phyloP scores from a whole-genome alignment of 805 yeast species.

The Priceomyces melissophilus region DNA sequence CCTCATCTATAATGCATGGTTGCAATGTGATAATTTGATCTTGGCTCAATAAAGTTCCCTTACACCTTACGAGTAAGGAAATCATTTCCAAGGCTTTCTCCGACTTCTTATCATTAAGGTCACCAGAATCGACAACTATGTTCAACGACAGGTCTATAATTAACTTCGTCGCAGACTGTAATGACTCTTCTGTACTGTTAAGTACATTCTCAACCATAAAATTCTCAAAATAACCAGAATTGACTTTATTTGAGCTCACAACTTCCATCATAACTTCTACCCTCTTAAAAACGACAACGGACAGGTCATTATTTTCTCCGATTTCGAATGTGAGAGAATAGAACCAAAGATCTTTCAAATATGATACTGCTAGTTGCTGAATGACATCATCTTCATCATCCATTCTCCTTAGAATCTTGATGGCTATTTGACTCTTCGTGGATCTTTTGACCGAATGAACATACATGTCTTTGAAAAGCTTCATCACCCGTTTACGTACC shows the following conservation, averaged over 20 bases:
- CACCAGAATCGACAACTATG: constrained; percentile 29
- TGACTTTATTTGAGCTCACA: constrained; percentile 33
- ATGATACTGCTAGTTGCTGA: constrained; percentile 37
- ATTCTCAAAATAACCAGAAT: constrained; percentile 39
- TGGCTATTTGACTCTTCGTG: constrained; percentile 42
- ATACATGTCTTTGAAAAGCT: constrained; percentile 49
- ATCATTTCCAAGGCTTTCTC: constrained; percentile 47
- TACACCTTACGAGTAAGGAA: constrained; percentile 53
- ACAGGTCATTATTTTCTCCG: background rate
- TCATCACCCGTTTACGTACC: constrained; percentile 62
- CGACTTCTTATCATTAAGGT: constrained; percentile 22
- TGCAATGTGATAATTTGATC: constrained; percentile 65
- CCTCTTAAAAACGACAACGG: constrained; percentile 1
- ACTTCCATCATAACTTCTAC: constrained; percentile 37
- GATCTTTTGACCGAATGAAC: constrained; percentile 22
- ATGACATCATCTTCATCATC: constrained; percentile 68
- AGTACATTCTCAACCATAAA: constrained; percentile 47
- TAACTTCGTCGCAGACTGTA: constrained; percentile 16
- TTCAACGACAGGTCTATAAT: constrained; percentile 37
- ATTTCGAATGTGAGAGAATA: constrained; percentile 3
- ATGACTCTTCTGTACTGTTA: constrained; percentile 14
- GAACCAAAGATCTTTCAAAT: constrained; percentile 26
- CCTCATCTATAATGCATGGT: constrained; percentile 56
- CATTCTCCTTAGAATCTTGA: constrained; percentile 49
- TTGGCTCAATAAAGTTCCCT: constrained; percentile 53